Evolutionary conservation across 169 alveolate genomes (phyloP).

Genomic region (Fabrea salina): DNA sequence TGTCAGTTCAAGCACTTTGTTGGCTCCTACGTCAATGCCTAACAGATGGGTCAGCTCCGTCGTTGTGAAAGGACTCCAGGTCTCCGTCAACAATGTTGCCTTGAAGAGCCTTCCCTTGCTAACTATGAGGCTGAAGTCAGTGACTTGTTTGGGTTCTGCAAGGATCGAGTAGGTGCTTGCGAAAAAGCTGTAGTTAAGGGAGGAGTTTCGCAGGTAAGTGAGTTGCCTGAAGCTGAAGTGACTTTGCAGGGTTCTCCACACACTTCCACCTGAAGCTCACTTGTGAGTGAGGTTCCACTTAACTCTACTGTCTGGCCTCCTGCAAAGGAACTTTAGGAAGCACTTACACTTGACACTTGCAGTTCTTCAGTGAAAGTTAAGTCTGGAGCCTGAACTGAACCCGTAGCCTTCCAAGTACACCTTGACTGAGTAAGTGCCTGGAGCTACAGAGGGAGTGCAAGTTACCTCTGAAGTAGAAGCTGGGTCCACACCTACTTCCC

Average conservation of each 20-base stretch:
- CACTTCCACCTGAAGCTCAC: neutral
- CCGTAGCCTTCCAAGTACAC: slow-evolving; percentile 14
- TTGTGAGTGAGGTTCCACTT: neutral
- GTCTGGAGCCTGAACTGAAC: neutral
- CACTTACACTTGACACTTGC: neutral
- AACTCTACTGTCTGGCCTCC: slow-evolving; percentile 7
- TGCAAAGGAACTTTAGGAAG: neutral
- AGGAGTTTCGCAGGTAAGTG: slow-evolving; percentile 2
- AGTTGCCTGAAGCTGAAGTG: neutral
- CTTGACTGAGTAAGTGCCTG: slow-evolving; percentile 11
- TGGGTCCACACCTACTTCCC: neutral
- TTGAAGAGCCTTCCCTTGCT: neutral
- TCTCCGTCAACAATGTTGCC: neutral
- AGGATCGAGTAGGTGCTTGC: neutral
- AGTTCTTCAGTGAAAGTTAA: neutral
- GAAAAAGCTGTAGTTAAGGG: neutral
- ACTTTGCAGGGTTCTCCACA: neutral
- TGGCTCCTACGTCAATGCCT: slow-evolving; percentile 49
- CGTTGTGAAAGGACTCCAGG: neutral
- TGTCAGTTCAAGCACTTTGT: neutral
- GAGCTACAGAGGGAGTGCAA: neutral
- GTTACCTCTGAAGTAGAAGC: neutral
- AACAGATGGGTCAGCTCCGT: neutral
- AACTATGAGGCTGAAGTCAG: neutral
- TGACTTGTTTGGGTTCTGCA: neutral